Base-by-base conservation (phyloP, 2,329 filamentous ascomycete species). In the Alternaria triticimaculans region DNA sequence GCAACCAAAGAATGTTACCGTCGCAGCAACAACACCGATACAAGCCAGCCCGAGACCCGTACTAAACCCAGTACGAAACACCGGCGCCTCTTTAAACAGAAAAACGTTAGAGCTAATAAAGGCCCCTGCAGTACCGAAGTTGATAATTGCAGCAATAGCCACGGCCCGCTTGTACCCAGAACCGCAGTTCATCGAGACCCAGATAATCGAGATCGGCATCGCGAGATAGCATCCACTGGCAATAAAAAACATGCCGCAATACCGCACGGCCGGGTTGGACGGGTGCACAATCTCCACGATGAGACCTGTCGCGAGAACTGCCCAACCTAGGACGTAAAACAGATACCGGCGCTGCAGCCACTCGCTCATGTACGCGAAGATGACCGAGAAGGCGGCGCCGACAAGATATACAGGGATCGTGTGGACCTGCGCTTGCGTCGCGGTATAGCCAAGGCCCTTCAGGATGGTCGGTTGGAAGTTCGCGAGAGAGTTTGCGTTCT, bases 121-220 rank as follows among this genome's bases (percentile, higher is more conserved):
- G 2, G 86, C 86, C 8, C 87, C 87, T 2, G 84, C 78, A 1
- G 84, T 88, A 3, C 87, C 87, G 3, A 88, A 74, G 20, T 69
- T 69, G 43, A 77, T 69, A 10, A 78, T 74, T 1, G 59, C 58
- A 0, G 63, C 64, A 6, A 76, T 66, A 18, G 69, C 66, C 7
- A 72, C 69, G 1, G 69, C 63, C 8, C 70, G 71, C 46, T 76
- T 73, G 30, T 73, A 80, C 4, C 74, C 74, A 23, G 67, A 72
- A 1, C 68, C 70, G 68, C 66, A 72, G 79, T 83, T 88, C 69
- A 88, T 87, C 23, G 87, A 80, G 0, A 84, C 85, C 87, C 86
- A 88, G 9, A 83, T 84, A 33, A 89, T 73, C 72, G 86, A 87
- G 0, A 86, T 84, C 0, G 86, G 86, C 0, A 87, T 86, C 9